These are phyloP conservation scores for Thuja plicata DNA, from an alignment of 83 land plant species.

Conservation along the genomic window DNA sequence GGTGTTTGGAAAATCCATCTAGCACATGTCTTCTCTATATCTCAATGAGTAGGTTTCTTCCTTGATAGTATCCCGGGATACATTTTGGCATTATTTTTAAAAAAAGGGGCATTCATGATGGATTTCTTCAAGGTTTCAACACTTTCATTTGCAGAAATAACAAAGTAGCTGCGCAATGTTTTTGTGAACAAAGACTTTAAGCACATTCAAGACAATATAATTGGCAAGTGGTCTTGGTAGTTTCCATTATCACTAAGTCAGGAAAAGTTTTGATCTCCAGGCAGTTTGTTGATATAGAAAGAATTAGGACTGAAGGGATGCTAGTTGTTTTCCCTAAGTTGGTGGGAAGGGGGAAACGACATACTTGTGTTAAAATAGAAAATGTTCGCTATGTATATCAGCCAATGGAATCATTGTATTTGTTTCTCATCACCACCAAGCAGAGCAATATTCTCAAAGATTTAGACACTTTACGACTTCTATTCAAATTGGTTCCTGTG, in stretches of 20 bases:
- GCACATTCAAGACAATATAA: too few relatives aligned
- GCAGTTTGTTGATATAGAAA: slow-evolving; percentile 94
- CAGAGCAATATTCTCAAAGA: slow-evolving; percentile 99
- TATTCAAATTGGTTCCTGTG: slow-evolving; percentile 96
- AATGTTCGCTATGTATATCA: slow-evolving; percentile 99
- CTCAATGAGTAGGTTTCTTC: too few relatives aligned
- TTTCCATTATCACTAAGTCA: slow-evolving; percentile 45
- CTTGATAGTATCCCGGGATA: too few relatives aligned
- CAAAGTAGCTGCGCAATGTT: too few relatives aligned
- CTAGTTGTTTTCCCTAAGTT: slow-evolving; percentile 98
- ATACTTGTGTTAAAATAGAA: slow-evolving; percentile 95
- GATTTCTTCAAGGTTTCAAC: too few relatives aligned
- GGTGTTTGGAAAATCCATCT: too few relatives aligned
- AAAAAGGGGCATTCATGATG: too few relatives aligned
- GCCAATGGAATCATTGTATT: slow-evolving; percentile 83
- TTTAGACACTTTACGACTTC: slow-evolving; percentile 84
- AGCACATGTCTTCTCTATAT: too few relatives aligned
- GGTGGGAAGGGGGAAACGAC: slow-evolving; percentile 94
- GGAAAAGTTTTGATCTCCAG: slow-evolving; percentile 80
- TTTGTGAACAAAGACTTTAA: too few relatives aligned
- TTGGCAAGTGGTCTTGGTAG: slow-evolving; percentile 54
- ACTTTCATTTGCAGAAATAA: too few relatives aligned
- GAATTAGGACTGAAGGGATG: slow-evolving; percentile 91
- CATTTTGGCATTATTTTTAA: too few relatives aligned
- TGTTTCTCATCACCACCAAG: slow-evolving; percentile 91